Evolutionary conservation across 2,329 filamentous ascomycete species (phyloP).

Genomic region (Clarireedia paspali): DNA sequence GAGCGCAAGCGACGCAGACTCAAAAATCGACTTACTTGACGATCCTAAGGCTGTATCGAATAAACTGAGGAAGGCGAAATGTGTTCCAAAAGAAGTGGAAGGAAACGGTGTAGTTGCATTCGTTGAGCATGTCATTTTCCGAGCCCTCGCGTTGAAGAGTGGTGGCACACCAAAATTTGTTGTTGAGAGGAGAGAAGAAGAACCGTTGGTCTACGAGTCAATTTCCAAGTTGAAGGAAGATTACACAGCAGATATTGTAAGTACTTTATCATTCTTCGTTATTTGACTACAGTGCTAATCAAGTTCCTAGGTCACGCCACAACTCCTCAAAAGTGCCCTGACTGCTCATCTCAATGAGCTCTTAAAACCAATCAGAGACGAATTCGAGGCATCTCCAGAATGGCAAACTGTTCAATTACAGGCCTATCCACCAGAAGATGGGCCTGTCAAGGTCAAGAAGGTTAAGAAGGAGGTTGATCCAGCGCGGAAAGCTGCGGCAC

Average conservation of each 20-base stretch:
- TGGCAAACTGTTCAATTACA: conserved; percentile 73
- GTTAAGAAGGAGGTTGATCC: conserved; percentile 45
- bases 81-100: conserved; percentile 8
- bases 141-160: conserved; percentile 53
- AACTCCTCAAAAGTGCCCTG: conserved; percentile 80
- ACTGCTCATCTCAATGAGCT: conserved; percentile 65
- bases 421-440: conserved; percentile 74
- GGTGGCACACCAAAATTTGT: conserved; percentile 50
- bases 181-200: conserved; percentile 7
- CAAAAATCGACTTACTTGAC: conserved; percentile 9
- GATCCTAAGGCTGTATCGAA: conserved; percentile 6
- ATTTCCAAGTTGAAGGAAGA: conserved; percentile 6
- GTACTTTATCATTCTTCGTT: background rate
- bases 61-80: conserved; percentile 7
- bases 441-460: conserved; percentile 59
- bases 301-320: conserved; percentile 60
- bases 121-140: conserved; percentile 68
- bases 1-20: conserved; percentile 55
- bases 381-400: conserved; percentile 61
- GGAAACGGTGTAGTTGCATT: conserved; percentile 69
- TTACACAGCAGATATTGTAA: conserved; percentile 2
- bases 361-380: conserved; percentile 67
- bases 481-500: conserved; percentile 26
- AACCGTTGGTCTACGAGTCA: conserved; percentile 5
- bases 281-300: conserved; percentile 9